Evolutionary conservation across 176 grass and related monocot species (phyloP).

Genomic region (Themeda triandra): DNA sequence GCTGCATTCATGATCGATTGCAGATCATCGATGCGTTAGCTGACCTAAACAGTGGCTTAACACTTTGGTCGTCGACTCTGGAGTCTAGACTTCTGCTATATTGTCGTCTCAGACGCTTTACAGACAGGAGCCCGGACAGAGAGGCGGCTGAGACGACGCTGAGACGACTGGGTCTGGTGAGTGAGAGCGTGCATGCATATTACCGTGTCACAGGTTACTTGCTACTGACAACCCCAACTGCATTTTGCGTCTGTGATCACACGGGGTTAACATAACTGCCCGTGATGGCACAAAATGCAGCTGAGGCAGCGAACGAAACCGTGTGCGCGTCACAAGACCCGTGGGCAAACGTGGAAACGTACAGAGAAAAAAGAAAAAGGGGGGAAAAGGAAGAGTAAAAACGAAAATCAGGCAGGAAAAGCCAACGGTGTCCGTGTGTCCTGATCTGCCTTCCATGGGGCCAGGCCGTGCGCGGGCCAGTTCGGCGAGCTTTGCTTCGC

Average conservation of each 20-base stretch:
- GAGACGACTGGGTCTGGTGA: not conserved
- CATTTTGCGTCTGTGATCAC: not conserved
- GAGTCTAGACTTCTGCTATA: not conserved
- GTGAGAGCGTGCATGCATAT: too few species aligned
- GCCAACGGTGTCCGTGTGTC: not conserved
- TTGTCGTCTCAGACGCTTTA: not conserved
- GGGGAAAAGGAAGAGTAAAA: not conserved
- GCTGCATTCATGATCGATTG: not conserved
- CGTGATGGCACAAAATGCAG: not conserved
- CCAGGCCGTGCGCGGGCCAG: not conserved
- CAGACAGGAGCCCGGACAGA: not conserved
- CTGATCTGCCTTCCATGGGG: not conserved
- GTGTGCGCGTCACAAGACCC: not conserved
- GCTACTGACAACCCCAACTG: not conserved
- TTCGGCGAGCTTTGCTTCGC: not conserved
- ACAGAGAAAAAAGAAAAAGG: not conserved
- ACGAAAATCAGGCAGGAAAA: not conserved
- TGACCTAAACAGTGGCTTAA: not conserved
- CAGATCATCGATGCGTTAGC: not conserved
- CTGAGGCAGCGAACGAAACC: not conserved
- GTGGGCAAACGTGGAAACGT: slow-evolving; percentile 6
- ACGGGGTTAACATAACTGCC: not conserved
- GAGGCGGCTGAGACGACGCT: not conserved
- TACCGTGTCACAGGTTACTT: not conserved
- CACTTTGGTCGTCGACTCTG: too few species aligned